These are phyloP conservation scores for Lindgomyces ingoldianus DNA, from an alignment of 495 filamentous ascomycete genomes.

Conservation along the genomic window DNA sequence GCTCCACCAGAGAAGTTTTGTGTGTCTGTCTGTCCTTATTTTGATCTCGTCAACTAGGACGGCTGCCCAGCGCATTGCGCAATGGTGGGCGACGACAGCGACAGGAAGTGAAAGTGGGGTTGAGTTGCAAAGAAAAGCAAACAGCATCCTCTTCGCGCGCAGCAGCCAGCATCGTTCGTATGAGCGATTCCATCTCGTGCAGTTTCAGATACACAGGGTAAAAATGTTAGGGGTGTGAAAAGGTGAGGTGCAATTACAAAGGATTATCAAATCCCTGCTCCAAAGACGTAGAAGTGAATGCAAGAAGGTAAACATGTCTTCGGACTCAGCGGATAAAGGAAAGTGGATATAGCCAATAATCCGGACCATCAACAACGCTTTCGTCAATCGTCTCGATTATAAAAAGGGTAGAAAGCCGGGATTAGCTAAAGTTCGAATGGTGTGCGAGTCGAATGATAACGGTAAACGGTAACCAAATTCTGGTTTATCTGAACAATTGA, in stretches of 20 bases:
- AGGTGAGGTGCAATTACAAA: background rate
- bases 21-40: constrained; percentile 3
- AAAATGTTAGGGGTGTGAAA: too few relatives aligned
- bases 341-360: constrained; percentile 21
- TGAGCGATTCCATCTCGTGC: background rate
- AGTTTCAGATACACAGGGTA: background rate
- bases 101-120: background rate
- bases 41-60: background rate
- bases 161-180: background rate
- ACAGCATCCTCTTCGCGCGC: background rate
- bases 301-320: background rate
- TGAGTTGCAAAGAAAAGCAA: background rate
- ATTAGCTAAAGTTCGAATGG: background rate
- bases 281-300: background rate
- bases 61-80: background rate
- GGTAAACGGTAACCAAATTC: background rate
- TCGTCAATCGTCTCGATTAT: background rate
- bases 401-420: constrained; percentile 7
- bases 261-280: background rate
- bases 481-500: too few relatives aligned
- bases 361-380: too few relatives aligned
- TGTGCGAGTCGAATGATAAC: background rate
- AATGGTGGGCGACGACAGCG: background rate
- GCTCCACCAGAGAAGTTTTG: constrained; percentile 36
- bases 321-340: constrained; percentile 1